These are phyloP conservation scores for Paramecium octaurelia DNA, from an alignment of 73 alveolate species.

Conservation along the genomic window DNA sequence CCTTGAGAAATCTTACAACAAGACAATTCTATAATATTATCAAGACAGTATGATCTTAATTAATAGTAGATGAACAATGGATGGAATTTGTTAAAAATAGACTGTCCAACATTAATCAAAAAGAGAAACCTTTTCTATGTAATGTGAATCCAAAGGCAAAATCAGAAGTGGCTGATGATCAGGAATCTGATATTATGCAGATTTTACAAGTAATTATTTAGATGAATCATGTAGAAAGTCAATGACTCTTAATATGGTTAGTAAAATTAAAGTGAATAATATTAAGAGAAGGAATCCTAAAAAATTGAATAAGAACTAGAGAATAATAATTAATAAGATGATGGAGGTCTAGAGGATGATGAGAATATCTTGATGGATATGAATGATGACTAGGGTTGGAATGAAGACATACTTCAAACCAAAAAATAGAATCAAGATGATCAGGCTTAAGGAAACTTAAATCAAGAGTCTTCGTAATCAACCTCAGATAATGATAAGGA, in stretches of 20 bases:
- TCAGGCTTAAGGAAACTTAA: neutral
- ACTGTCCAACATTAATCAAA: neutral
- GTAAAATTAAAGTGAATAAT: neutral
- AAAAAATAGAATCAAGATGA: neutral
- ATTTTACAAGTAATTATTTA: neutral
- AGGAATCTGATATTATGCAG: neutral
- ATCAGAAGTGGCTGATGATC: neutral
- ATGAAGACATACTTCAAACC: neutral
- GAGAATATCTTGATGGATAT: neutral
- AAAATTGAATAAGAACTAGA: neutral
- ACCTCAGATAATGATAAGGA: neutral
- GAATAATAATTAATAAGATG: neutral
- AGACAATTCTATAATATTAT: neutral
- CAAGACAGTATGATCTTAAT: neutral
- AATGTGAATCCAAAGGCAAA: conserved; percentile 2
- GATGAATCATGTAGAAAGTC: neutral
- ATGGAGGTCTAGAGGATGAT: neutral
- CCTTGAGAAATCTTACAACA: neutral
- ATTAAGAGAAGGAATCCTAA: neutral
- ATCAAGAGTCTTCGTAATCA: neutral
- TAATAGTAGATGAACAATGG: neutral
- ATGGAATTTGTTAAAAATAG: neutral
- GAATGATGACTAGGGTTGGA: neutral
- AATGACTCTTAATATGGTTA: neutral
- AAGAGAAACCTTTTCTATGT: neutral